phyloP scores from a whole-genome alignment of 1,139 yeast genomes.

The Yamadazyma taylorii region DNA sequence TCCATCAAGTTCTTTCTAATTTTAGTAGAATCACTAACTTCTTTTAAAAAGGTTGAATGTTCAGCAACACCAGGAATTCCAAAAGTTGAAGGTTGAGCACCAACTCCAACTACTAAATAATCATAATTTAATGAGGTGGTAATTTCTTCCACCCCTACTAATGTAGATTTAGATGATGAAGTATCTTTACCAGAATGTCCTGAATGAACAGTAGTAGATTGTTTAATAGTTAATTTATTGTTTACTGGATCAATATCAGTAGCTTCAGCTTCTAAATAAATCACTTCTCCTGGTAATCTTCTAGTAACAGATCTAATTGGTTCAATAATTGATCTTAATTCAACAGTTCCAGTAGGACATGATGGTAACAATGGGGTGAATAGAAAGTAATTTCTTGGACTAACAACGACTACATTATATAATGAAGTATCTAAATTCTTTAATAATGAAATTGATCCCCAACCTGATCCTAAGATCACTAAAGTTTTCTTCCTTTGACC shows the following conservation, averaged over 20 bases:
- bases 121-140: slow-evolving; percentile 62
- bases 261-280: slow-evolving; percentile 90
- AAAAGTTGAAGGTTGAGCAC: slow-evolving; percentile 89
- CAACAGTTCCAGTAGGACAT: slow-evolving; percentile 91
- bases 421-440: slow-evolving; percentile 82
- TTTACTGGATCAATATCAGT: slow-evolving; percentile 71
- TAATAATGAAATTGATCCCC: slow-evolving; percentile 86
- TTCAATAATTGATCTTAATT: slow-evolving; percentile 69
- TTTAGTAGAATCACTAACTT: slow-evolving; percentile 76
- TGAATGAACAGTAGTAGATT: slow-evolving; percentile 51
- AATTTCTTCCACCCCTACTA: slow-evolving; percentile 39
- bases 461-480: slow-evolving; percentile 89
- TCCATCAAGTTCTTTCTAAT: slow-evolving; percentile 78
- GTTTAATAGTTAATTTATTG: slow-evolving; percentile 52
- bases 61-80: slow-evolving; percentile 94
- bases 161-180: slow-evolving; percentile 50
- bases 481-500: slow-evolving; percentile 84
- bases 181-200: slow-evolving; percentile 57
- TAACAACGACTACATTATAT: slow-evolving; percentile 85
- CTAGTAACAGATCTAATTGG: slow-evolving; percentile 20
- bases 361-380: slow-evolving; percentile 94
- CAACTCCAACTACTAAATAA: slow-evolving; percentile 84
- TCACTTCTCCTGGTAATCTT: slow-evolving; percentile 69
- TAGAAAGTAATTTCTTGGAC: slow-evolving; percentile 92
- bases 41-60: slow-evolving; percentile 82